phyloP scores from a whole-genome alignment of 2,329 filamentous ascomycete genomes.

The Botrytis sinoallii region DNA sequence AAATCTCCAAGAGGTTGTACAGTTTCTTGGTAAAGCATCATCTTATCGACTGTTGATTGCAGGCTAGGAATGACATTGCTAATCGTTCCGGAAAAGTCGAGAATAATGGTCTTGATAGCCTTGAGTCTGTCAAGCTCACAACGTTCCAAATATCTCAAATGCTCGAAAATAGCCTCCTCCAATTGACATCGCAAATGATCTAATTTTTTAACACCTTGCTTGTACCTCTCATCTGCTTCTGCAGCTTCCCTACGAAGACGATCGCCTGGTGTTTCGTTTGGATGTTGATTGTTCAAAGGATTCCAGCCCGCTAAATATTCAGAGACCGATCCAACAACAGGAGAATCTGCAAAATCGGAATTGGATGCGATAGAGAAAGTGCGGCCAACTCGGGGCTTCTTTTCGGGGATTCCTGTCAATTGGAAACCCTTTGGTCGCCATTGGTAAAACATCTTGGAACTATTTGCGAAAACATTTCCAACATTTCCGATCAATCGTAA shows the following conservation, averaged over 20 bases:
- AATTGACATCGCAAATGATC: constrained; percentile 89
- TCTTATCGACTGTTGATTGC: constrained; percentile 93
- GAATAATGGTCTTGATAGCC: constrained; percentile 95
- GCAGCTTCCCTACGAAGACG: constrained; percentile 82
- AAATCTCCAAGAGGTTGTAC: constrained; percentile 91
- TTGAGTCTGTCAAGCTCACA: constrained; percentile 95
- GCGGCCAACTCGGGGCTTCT: constrained; percentile 69
- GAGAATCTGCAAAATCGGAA: constrained; percentile 66
- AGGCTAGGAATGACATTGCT: constrained; percentile 97
- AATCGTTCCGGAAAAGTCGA: constrained; percentile 95
- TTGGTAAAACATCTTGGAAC: constrained; percentile 95
- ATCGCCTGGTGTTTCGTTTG: constrained; percentile 90
- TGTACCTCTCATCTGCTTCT: constrained; percentile 93
- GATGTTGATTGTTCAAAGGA: constrained; percentile 80
- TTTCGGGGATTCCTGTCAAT: constrained; percentile 81
- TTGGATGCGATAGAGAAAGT: constrained; percentile 69
- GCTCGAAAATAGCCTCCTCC: constrained; percentile 91
- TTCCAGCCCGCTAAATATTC: constrained; percentile 94
- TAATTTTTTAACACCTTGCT: constrained; percentile 77
- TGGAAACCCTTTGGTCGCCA: constrained; percentile 94
- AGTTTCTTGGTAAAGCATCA: constrained; percentile 99
- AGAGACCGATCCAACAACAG: constrained; percentile 75
- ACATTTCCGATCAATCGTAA: constrained; percentile 90
- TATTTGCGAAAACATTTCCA: constrained; percentile 93
- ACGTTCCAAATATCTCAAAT: constrained; percentile 93